phyloP scores from a whole-genome alignment of 2,329 filamentous ascomycete species.

The Paraconiothyrium brasiliense region DNA sequence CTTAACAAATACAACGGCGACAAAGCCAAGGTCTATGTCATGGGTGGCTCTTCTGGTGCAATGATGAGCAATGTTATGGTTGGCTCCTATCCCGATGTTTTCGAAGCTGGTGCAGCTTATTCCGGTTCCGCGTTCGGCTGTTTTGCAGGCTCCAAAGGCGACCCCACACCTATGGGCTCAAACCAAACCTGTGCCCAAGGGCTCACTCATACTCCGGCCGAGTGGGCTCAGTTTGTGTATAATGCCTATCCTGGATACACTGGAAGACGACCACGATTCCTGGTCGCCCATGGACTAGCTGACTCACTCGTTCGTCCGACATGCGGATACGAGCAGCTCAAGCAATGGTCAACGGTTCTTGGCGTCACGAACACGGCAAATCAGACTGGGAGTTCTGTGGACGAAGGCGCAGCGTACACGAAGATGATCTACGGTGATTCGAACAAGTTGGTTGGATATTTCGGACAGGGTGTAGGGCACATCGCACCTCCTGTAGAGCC shows the following conservation, averaged over 20 bases:
- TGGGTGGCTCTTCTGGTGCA: constrained; percentile 36
- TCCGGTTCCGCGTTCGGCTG: constrained; percentile 42
- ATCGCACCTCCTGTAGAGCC: constrained; percentile 23
- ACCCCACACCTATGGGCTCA: constrained; percentile 19
- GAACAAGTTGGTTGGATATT: constrained; percentile 30
- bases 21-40: constrained; percentile 54
- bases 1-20: constrained; percentile 63
- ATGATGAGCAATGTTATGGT: constrained; percentile 48
- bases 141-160: constrained; percentile 26
- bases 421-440: constrained; percentile 29
- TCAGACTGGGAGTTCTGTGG: constrained; percentile 21
- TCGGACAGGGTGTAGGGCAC: constrained; percentile 30
- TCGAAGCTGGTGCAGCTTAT: constrained; percentile 38
- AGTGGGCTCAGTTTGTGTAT: constrained; percentile 24
- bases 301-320: constrained; percentile 41
- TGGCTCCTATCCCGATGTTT: constrained; percentile 40
- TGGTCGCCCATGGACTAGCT: constrained; percentile 45
- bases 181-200: constrained; percentile 64
- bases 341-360: constrained; percentile 30
- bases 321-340: constrained; percentile 29
- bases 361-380: constrained; percentile 22
- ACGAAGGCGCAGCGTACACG: constrained; percentile 25
- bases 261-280: constrained; percentile 45
- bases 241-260: constrained; percentile 45
- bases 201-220: constrained; percentile 49